These are phyloP conservation scores for Ceratobasidium sp. DNA, from an alignment of 1,284 basidiomycete species.

Conservation along the genomic window DNA sequence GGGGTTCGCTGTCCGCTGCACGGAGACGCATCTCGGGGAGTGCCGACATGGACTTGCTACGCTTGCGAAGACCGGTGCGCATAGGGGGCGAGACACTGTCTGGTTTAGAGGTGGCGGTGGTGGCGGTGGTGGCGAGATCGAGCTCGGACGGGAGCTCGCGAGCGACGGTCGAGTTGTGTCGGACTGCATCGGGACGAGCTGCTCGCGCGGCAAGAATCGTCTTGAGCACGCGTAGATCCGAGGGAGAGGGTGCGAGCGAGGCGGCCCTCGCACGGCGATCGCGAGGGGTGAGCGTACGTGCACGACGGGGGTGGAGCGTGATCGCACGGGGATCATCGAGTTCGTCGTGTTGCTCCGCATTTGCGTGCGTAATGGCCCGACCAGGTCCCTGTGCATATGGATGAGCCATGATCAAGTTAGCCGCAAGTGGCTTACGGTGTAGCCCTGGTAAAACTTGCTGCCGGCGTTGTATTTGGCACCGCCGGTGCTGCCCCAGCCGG, in stretches of 20 bases:
- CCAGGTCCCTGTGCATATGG: slow-evolving; percentile 62
- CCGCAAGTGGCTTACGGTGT: slow-evolving; percentile 53
- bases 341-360: slow-evolving; percentile 65
- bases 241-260: slow-evolving; percentile 17
- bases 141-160: slow-evolving; percentile 17
- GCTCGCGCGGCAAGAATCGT: slow-evolving; percentile 12
- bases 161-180: slow-evolving; percentile 29
- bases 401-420: slow-evolving; percentile 8
- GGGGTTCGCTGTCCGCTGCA: background rate
- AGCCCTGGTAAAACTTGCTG: slow-evolving; percentile 70
- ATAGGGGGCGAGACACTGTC: slow-evolving; percentile 4
- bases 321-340: slow-evolving; percentile 55
- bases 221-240: slow-evolving; percentile 32
- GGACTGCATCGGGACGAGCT: slow-evolving; percentile 1
- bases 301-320: slow-evolving; percentile 3
- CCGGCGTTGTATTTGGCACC: slow-evolving; percentile 72
- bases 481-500: slow-evolving; percentile 60
- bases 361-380: slow-evolving; percentile 73
- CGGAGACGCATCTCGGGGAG: slow-evolving; percentile 22
- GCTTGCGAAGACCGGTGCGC: slow-evolving; percentile 25
- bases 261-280: slow-evolving; percentile 2
- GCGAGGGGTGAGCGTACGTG: slow-evolving; percentile 43
- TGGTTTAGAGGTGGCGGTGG: background rate
- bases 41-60: slow-evolving; percentile 28
- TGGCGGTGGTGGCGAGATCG: slow-evolving; percentile 16